Percentiles rank a stretch among this genome's conserved stretches.
These are phyloP conservation scores for Periconia sp. DNA, from an alignment of 2,329 filamentous ascomycete genomes.

Conservation along the genomic window DNA sequence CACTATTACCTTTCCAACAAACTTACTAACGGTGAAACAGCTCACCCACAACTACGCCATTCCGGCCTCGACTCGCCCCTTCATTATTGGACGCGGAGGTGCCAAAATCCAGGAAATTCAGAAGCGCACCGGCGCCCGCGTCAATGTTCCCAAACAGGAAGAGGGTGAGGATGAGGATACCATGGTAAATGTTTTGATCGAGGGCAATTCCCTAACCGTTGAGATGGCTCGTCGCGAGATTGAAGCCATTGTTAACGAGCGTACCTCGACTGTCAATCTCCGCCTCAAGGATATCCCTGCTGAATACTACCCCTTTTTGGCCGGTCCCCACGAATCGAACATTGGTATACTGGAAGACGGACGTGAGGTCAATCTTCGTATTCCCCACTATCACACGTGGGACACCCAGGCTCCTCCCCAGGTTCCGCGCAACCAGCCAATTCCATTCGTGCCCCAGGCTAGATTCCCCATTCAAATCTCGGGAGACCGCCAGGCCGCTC, in stretches of 20 bases:
- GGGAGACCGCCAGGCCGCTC: constrained; percentile 81
- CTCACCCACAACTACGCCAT: constrained; percentile 75
- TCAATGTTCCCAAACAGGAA: constrained; percentile 84
- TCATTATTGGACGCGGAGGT: constrained; percentile 92
- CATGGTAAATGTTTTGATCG: constrained; percentile 81
- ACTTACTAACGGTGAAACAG: constrained; percentile 40
- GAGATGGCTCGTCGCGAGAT: constrained; percentile 83
- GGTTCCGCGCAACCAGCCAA: constrained; percentile 63
- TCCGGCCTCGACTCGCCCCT: constrained; percentile 78
- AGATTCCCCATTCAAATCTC: constrained; percentile 81
- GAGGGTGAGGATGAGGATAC: constrained; percentile 77
- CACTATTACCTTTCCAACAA: background rate
- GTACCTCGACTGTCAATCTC: constrained; percentile 77
- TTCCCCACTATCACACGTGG: constrained; percentile 81
- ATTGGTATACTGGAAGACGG: constrained; percentile 69
- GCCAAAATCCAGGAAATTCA: constrained; percentile 87
- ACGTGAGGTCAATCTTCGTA: constrained; percentile 76
- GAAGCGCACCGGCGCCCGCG: constrained; percentile 84
- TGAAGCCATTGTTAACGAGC: constrained; percentile 82
- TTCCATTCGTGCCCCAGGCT: constrained; percentile 69
- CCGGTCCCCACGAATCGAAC: constrained; percentile 71
- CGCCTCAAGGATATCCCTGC: constrained; percentile 82
- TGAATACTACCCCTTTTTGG: constrained; percentile 94
- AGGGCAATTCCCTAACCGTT: constrained; percentile 87
- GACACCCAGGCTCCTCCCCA: constrained; percentile 67